phyloP scores from a whole-genome alignment of 1,284 basidiomycete genomes.

The Naganishia sp. region DNA sequence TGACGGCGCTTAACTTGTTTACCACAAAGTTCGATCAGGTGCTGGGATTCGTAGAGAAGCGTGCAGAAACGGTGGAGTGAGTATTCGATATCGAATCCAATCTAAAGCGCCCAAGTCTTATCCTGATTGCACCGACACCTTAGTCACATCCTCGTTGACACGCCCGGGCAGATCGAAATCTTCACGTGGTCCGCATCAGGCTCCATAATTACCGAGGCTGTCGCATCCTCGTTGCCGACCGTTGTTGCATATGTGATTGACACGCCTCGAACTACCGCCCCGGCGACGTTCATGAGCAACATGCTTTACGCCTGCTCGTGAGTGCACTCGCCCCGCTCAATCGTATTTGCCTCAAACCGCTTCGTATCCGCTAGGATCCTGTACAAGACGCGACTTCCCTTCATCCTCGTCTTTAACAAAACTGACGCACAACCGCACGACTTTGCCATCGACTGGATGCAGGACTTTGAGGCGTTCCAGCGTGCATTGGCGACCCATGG shows the following conservation, averaged over 20 bases:
- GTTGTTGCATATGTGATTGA: slow-evolving; percentile 97
- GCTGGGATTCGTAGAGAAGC: slow-evolving; percentile 84
- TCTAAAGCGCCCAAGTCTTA: background rate
- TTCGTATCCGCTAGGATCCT: slow-evolving; percentile 67
- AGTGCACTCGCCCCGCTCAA: slow-evolving; percentile 39
- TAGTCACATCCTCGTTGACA: slow-evolving; percentile 92
- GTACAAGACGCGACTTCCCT: slow-evolving; percentile 97
- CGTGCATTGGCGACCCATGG: slow-evolving; percentile 64
- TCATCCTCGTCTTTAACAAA: slow-evolving; percentile 99
- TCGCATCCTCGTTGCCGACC: slow-evolving; percentile 88
- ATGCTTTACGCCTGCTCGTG: slow-evolving; percentile 99
- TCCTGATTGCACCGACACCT: background rate
- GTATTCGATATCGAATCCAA: slow-evolving; percentile 42
- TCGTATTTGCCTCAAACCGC: background rate
- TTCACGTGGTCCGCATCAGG: slow-evolving; percentile 99
- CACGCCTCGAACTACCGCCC: slow-evolving; percentile 89
- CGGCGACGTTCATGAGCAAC: slow-evolving; percentile 99
- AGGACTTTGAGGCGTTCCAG: slow-evolving; percentile 81
- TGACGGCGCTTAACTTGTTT: slow-evolving; percentile 96
- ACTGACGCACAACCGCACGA: slow-evolving; percentile 82
- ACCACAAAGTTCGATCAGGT: slow-evolving; percentile 99
- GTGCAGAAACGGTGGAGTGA: slow-evolving; percentile 82
- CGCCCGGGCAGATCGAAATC: slow-evolving; percentile 98
- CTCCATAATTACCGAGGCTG: slow-evolving; percentile 96
- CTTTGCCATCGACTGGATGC: slow-evolving; percentile 98